These are phyloP conservation scores for Hyparrhenia diplandra DNA, from an alignment of 176 grass and related monocot species.

Conservation along the genomic window DNA sequence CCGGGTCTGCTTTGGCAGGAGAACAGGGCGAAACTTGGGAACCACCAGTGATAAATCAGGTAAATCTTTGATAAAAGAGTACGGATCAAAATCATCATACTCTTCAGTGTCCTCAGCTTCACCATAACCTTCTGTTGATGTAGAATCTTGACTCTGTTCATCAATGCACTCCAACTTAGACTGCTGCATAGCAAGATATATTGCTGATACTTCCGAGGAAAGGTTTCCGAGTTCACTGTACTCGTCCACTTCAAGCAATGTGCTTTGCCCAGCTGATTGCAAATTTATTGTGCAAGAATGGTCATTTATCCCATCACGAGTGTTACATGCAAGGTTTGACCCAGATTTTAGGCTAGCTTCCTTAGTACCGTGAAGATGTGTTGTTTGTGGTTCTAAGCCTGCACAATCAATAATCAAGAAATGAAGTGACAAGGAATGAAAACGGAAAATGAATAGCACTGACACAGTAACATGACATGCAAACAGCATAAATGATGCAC, in stretches of 20 bases:
- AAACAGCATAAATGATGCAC: neutral
- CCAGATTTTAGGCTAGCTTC: constrained; percentile 21
- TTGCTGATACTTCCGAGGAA: constrained; percentile 85
- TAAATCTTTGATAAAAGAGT: too few species aligned
- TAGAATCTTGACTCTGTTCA: too few species aligned
- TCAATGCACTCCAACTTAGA: too few species aligned
- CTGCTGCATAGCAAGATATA: too few species aligned
- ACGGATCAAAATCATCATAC: too few species aligned
- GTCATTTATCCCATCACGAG: constrained; percentile 14
- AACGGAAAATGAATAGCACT: neutral
- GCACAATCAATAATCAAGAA: constrained; percentile 21
- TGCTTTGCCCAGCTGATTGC: constrained; percentile 31
- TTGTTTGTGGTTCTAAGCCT: constrained; percentile 17
- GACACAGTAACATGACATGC: neutral
- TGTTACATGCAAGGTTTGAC: neutral
- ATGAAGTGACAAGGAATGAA: neutral
- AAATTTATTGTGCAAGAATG: constrained; percentile 16
- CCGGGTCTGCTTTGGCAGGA: too few species aligned
- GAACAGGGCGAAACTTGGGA: too few species aligned
- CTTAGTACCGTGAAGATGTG: constrained; percentile 15
- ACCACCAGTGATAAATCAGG: too few species aligned
- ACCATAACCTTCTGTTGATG: too few species aligned
- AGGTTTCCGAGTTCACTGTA: constrained; percentile 72
- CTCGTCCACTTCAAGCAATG: constrained; percentile 49
- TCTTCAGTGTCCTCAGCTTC: too few species aligned